These are phyloP conservation scores for Moringa oleifera DNA, from an alignment of 345 rosid genomes.

Conservation along the genomic window DNA sequence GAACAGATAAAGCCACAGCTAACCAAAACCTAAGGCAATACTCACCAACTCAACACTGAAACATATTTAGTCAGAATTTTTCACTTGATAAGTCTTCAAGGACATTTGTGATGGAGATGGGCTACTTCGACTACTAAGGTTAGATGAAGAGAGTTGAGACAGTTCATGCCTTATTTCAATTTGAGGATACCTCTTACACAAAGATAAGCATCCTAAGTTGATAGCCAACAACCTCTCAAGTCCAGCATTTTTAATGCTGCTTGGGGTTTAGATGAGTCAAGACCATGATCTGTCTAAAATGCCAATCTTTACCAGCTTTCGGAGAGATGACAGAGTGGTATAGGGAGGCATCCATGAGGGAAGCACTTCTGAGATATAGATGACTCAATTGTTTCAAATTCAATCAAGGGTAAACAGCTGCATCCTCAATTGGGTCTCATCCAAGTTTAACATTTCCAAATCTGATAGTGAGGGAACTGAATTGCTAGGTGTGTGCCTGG, in stretches of 20 bases:
- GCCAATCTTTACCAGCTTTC: constrained; percentile 45
- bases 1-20: neutral
- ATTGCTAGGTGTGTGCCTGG: constrained; percentile 29
- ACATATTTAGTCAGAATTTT: constrained; percentile 18
- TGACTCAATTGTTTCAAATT: constrained; percentile 42
- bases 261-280: constrained; percentile 58
- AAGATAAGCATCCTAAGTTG: constrained; percentile 43
- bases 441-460: constrained; percentile 64
- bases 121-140: constrained; percentile 17
- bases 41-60: constrained; percentile 38
- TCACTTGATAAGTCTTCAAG: constrained; percentile 14
- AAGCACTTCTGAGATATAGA: constrained; percentile 49
- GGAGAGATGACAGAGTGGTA: constrained; percentile 49
- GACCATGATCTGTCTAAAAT: constrained; percentile 54
- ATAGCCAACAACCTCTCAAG: constrained; percentile 90
- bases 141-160: constrained; percentile 16
- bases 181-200: constrained; percentile 46
- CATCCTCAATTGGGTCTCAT: constrained; percentile 61
- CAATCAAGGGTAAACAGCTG: constrained; percentile 41
- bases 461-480: constrained; percentile 35
- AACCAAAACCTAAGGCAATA: neutral
- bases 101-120: constrained; percentile 23
- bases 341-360: constrained; percentile 65
- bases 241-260: constrained; percentile 47
- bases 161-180: constrained; percentile 58